Evolutionary conservation across 2,329 filamentous ascomycete genomes (phyloP), one percentile per base, ranked within the genome.

Genomic region (Blastomyces percursus): DNA sequence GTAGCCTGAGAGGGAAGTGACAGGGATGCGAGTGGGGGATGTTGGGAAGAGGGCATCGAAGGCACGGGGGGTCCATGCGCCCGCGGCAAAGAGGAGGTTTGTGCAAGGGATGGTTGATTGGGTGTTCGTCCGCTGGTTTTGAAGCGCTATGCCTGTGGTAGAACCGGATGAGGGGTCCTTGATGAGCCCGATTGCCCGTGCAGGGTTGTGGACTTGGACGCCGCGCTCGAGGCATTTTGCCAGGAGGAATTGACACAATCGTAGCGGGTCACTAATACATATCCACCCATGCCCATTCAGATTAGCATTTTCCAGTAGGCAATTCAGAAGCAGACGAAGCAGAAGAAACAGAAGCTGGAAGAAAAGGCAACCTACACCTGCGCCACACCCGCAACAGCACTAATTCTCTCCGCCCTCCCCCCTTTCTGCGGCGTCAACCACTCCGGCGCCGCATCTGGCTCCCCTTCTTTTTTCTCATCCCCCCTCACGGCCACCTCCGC

Each of bases 1-100:
- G 73, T 92, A 86, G 0, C 89, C 90, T 0, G 87, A 87, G 5
- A 91, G 76, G 21, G 83, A 80, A 2, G 78, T 76, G 51, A 91
- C 77, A 0, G 85, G 83, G 27, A 91, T 75, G 12, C 76, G 71
- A 1, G 80, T 69, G 2, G 69, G 69, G 0, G 86, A 80, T 0
- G 72, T 69, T 0, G 84, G 84, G 69, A 93, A 92, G 19, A 93
- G 80, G 0, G 77, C 75, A 1, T 75, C 67, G 70, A 90, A 87
- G n/a, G 90, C 84, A 40, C 75, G 74, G 0, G 84, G 80, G 0
- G 88, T 87, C 89, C 90, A 93, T 2, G 85, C 82, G 2, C 89
- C 89, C 0, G 87, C 82, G 0, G 87, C 77, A 64, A 93, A 80
- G 19, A 92, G 76, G 30, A 93, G 71, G 12, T 83, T 82, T 0